phyloP scores from a whole-genome alignment of 345 rosid species.

The Raphanus sativus region DNA sequence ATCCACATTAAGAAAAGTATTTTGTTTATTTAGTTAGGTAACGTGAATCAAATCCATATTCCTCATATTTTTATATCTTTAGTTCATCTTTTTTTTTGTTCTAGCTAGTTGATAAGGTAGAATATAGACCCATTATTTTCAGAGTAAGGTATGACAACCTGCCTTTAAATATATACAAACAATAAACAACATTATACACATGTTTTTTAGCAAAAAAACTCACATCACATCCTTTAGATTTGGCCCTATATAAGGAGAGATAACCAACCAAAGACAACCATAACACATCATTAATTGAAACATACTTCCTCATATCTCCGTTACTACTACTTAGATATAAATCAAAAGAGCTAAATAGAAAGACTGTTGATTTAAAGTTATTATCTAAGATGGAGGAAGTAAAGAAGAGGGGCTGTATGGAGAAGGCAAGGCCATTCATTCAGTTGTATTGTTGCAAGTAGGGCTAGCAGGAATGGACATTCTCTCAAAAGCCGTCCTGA shows the following conservation, averaged over 20 bases:
- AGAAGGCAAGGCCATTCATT: slow-evolving; percentile 62
- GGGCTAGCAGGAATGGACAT: slow-evolving; percentile 91
- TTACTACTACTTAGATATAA: slow-evolving; percentile 6
- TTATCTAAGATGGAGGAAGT: slow-evolving; percentile 21
- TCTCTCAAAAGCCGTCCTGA: slow-evolving; percentile 71
- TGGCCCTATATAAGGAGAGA: slow-evolving; percentile 36
- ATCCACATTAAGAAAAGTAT: neutral
- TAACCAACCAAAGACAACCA: slow-evolving; percentile 19
- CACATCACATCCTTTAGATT: slow-evolving; percentile 24
- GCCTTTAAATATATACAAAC: neutral
- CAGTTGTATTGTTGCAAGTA: slow-evolving; percentile 66
- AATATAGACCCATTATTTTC: neutral
- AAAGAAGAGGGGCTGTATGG: slow-evolving; percentile 31
- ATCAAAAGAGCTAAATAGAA: neutral
- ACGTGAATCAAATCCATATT: neutral
- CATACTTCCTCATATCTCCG: neutral
- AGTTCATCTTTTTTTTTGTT: neutral
- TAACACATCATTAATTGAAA: slow-evolving; percentile 14
- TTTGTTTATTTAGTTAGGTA: neutral
- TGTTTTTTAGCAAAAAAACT: neutral
- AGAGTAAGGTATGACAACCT: slow-evolving; percentile 1
- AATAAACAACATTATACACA: neutral
- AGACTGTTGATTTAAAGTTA: neutral
- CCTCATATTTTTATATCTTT: neutral
- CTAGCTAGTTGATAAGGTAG: neutral